Evolutionary conservation across 257 asterid genomes (phyloP).

Genomic region (Solanum clarkiae): DNA sequence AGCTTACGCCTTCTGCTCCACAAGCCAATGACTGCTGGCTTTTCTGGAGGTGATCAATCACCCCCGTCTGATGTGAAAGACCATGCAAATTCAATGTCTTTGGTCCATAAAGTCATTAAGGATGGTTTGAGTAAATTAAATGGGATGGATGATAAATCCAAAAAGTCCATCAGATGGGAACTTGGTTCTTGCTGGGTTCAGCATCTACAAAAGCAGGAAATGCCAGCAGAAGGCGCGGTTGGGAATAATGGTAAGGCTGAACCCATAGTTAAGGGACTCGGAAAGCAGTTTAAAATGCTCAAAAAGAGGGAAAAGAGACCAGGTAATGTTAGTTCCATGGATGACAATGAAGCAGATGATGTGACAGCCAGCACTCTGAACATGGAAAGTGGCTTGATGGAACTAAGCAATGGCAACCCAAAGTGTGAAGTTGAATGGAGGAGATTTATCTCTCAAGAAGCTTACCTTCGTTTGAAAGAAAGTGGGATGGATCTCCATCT

Average conservation of each 20-base stretch:
- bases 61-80: slow-evolving; percentile 26
- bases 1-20: slow-evolving; percentile 73
- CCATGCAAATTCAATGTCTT: slow-evolving; percentile 31
- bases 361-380: slow-evolving; percentile 19
- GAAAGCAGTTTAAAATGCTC: slow-evolving; percentile 86
- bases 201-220: slow-evolving; percentile 90
- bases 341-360: slow-evolving; percentile 30
- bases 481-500: slow-evolving; percentile 67
- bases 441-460: slow-evolving; percentile 59
- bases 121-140: slow-evolving; percentile 50
- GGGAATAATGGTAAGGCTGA: slow-evolving; percentile 52
- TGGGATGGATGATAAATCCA: slow-evolving; percentile 19
- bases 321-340: slow-evolving; percentile 17
- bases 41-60: slow-evolving; percentile 34
- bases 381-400: slow-evolving; percentile 30
- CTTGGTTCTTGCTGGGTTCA: slow-evolving; percentile 98
- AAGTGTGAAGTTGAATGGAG: slow-evolving; percentile 39
- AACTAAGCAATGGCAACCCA: slow-evolving; percentile 15
- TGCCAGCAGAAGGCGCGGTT: slow-evolving; percentile 23
- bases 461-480: slow-evolving; percentile 61
- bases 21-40: slow-evolving; percentile 29
- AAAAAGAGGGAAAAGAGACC: slow-evolving; percentile 60
- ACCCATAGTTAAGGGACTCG: slow-evolving; percentile 82
- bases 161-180: slow-evolving; percentile 83
- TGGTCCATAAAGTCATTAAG: slow-evolving; percentile 47